Conservation (phyloP, 2,329 filamentous ascomycete genomes). For the Epichloe hybrida region DNA sequence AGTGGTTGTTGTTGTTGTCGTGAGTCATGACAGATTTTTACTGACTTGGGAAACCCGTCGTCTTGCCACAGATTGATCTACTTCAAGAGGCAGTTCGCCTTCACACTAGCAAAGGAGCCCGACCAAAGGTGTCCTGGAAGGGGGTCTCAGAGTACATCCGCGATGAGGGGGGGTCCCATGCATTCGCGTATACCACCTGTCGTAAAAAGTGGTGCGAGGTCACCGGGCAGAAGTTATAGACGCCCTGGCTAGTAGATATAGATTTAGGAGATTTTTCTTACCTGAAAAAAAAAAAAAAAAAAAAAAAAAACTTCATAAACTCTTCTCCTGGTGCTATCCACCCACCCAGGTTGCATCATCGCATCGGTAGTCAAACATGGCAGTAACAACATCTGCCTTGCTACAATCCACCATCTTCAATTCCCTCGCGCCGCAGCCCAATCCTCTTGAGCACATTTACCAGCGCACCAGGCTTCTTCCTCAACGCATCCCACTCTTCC, state of each 20-base stretch:
- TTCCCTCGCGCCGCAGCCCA: conserved; percentile 15
- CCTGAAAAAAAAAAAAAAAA: no score
- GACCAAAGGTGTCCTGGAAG: conserved; percentile 45
- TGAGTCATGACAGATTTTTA: conserved; percentile 7
- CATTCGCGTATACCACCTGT: conserved; percentile 45
- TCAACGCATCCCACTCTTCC: conserved; percentile 42
- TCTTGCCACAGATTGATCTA: conserved; percentile 25
- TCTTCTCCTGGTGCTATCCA: neutral
- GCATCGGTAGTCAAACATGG: no score
- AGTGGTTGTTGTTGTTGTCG: conserved; percentile 17
- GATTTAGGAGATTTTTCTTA: no score
- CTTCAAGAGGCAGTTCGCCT: conserved; percentile 27
- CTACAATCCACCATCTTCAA: neutral
- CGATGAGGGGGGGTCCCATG: conserved; percentile 39
- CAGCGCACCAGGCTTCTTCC: conserved; percentile 17
- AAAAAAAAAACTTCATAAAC: no score
- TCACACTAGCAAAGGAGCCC: conserved; percentile 15
- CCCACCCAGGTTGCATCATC: no score
- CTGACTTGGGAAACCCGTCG: neutral
- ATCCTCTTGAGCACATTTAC: conserved; percentile 12
- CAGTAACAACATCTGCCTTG: no score
- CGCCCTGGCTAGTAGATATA: conserved; percentile 3
- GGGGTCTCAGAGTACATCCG: conserved; percentile 39
- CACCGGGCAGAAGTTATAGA: conserved; percentile 14
- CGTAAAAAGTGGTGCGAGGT: conserved; percentile 32